phyloP scores from a whole-genome alignment of 164 flowering plant species.

The Vitis rotundifolia region DNA sequence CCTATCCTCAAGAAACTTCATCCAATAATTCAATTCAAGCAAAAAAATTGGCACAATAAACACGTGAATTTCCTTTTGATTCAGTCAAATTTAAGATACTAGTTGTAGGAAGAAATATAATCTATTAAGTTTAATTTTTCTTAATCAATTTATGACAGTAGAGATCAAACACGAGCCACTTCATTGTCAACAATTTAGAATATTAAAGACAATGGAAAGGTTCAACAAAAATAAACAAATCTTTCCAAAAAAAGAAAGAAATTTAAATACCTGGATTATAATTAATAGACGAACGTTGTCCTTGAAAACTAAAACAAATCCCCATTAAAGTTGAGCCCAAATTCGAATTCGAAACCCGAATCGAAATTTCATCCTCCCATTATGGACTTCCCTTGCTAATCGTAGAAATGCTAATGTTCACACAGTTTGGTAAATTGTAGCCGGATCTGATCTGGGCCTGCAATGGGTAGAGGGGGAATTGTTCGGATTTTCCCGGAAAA shows the following conservation, averaged over 20 bases:
- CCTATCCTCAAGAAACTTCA: no score
- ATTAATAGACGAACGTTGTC: background rate
- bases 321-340: conserved; percentile 34
- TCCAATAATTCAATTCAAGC: no score
- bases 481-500: background rate
- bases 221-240: background rate
- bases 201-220: background rate
- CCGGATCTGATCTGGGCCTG: background rate
- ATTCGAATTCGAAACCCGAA: background rate
- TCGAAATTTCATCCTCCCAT: conserved; percentile 19
- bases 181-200: no score
- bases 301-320: conserved; percentile 37
- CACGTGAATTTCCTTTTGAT: no score
- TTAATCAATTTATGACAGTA: no score
- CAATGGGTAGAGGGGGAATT: background rate
- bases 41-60: no score
- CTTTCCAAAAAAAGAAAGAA: background rate
- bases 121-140: no score
- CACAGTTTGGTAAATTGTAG: background rate
- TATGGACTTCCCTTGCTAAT: background rate
- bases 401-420: no score
- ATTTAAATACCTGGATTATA: background rate
- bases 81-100: no score
- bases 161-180: no score
- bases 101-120: no score